A percentile compares a stretch with the other conserved stretches of the same genome.
Evolutionary conservation across 192 early-diverging fungal species (phyloP).

Genomic region (Tieghemiomyces parasiticus): DNA sequence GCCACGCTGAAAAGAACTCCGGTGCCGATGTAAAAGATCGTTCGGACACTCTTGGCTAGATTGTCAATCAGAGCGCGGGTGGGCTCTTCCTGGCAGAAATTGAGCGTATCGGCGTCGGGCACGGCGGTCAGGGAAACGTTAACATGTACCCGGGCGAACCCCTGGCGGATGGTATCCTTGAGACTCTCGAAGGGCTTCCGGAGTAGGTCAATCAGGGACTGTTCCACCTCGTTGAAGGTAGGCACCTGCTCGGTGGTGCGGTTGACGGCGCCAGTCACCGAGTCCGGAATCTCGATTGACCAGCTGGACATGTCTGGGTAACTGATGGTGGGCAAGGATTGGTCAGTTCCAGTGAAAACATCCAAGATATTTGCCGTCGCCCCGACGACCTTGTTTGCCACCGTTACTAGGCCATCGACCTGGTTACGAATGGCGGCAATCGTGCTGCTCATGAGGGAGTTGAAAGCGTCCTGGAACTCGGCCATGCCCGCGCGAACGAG

Average conservation of each 20-base stretch:
- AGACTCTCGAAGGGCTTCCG: slow-evolving; percentile 7
- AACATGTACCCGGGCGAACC: background rate
- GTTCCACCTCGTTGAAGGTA: slow-evolving; percentile 1
- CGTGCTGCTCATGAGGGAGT: background rate
- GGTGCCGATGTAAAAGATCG: background rate
- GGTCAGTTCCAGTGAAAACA: background rate
- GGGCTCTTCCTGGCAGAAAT: background rate
- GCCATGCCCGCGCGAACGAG: background rate
- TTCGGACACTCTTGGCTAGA: background rate
- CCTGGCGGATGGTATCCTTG: background rate
- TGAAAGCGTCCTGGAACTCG: background rate
- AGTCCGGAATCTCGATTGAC: background rate
- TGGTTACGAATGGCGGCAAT: background rate
- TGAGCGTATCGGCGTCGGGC: background rate
- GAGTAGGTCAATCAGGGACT: background rate
- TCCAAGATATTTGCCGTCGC: slow-evolving; percentile 1
- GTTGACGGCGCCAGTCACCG: background rate
- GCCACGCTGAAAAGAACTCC: background rate
- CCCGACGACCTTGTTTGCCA: background rate
- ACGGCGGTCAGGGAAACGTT: background rate
- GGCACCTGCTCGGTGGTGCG: slow-evolving; percentile 1
- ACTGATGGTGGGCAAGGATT: background rate
- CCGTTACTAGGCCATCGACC: slow-evolving; percentile 2
- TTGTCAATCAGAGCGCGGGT: background rate
- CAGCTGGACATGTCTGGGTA: slow-evolving; percentile 7